Evolutionary conservation across 2,329 filamentous ascomycete genomes (phyloP), one percentile per base, ranked within the genome.

Genomic region (Fusarium beomiforme): DNA sequence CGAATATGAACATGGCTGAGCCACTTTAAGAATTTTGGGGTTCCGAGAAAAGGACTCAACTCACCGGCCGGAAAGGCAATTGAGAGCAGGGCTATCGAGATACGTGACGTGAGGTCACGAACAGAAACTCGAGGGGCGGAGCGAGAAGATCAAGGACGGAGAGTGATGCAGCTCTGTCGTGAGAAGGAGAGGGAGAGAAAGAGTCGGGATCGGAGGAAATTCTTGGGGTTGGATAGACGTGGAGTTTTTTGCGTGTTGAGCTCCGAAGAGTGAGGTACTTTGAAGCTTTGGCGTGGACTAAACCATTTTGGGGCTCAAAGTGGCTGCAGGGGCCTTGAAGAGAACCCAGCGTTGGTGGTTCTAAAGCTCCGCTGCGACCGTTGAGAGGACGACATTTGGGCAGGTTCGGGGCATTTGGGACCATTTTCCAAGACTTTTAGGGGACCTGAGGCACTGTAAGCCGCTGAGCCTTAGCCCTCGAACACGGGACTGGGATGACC

Each of bases 191-290:
- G 74, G 75, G 76, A 77, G 73, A 71, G 72, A 71, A 76, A 75
- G 68, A 73, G 70, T 76, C 65, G 67, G 76, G 75, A 78, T 79
- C 74, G 77, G 77, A 76, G 76, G 64, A 67, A 67, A 79, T 79
- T 76, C 76, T 81, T 81, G 79, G 80, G 80, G 80, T 78, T 80
- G 76, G 66, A 67, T 60, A 61, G 75, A 76, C 69, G 74, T 75
- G 77, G 76, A 79, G 78, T 81, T 82, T 82, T 82, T 81, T 76
- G 70, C 75, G 59, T 76, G 81, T 82, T 82, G 81, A 82, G 81
- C 80, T 81, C 78, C 77, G 77, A 78, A 73, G 76, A 74, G 75
- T 73, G 66, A 79, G 79, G 58, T 54, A 77, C 79, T 77, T 67
- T 78, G 78, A 72, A 75, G 76, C 71, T 77, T 77, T 77, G 75